Percentiles rank a stretch among this genome's conserved stretches.
Conservation (phyloP, 495 filamentous ascomycete species). For the Penicillium odoratum region DNA sequence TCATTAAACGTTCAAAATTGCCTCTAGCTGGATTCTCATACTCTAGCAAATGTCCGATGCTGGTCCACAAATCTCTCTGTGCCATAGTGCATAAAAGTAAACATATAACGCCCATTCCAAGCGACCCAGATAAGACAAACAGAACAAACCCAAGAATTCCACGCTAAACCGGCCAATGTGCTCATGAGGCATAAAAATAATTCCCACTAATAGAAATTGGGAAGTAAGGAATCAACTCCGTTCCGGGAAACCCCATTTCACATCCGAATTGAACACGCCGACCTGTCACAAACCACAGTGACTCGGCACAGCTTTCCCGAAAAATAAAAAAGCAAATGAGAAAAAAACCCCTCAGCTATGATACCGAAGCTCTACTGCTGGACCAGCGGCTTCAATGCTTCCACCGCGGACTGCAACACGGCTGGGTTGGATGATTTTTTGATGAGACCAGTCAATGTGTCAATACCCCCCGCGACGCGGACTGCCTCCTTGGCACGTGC, state of each 20-base stretch:
- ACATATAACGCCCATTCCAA: conserved; percentile 5
- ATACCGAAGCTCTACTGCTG: conserved; percentile 26
- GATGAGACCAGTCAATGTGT: conserved; percentile 60
- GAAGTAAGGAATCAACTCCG: conserved; percentile 6
- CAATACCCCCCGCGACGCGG: conserved; percentile 52
- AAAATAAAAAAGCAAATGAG: neutral
- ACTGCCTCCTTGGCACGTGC: conserved; percentile 40
- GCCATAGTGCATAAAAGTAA: conserved; percentile 6
- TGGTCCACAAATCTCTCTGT: conserved; percentile 6
- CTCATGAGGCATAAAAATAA: conserved; percentile 15
- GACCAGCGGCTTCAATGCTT: conserved; percentile 61
- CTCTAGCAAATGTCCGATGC: conserved; percentile 12
- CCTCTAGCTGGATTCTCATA: conserved; percentile 3
- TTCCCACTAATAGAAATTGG: neutral
- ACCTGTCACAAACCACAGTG: neutral
- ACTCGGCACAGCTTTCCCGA: neutral
- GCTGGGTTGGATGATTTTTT: conserved; percentile 63
- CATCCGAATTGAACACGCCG: neutral
- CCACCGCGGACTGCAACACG: conserved; percentile 63
- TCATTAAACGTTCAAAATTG: neutral
- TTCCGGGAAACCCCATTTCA: neutral
- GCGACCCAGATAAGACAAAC: neutral
- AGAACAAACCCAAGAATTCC: conserved; percentile 7
- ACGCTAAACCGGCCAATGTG: conserved; percentile 16
- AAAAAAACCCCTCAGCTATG: neutral